A percentile compares a stretch with the other conserved stretches of the same genome.
phyloP scores from a whole-genome alignment of 2,329 filamentous ascomycete genomes.

The Juglanconis juglandina region DNA sequence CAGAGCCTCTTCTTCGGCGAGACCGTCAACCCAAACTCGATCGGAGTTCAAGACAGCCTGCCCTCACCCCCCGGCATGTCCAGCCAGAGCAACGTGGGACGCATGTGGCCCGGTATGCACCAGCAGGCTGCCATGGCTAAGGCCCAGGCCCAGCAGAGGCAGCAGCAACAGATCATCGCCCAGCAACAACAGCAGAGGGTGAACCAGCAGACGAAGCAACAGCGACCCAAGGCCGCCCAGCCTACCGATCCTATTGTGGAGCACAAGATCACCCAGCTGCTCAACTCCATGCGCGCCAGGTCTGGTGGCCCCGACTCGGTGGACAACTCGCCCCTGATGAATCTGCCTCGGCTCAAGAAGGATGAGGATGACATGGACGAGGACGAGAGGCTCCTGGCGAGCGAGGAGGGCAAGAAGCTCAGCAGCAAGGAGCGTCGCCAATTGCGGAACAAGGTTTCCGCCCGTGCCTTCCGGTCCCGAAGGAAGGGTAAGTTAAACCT shows the following conservation, averaged over 20 bases:
- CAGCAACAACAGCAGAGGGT: conserved; percentile 53
- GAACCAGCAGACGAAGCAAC: conserved; percentile 37
- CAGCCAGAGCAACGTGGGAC: conserved; percentile 57
- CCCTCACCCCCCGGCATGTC: conserved; percentile 42
- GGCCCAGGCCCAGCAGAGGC: conserved; percentile 66
- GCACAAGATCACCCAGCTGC: conserved; percentile 87
- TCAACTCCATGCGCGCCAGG: conserved; percentile 88
- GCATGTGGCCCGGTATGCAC: conserved; percentile 91
- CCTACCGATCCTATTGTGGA: conserved; percentile 71
- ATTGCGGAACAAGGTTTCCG: conserved; percentile 98
- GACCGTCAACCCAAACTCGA: conserved; percentile 68
- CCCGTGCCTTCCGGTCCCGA: conserved; percentile 93
- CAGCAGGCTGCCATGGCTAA: conserved; percentile 80
- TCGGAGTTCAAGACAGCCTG: conserved; percentile 59
- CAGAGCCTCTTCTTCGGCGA: conserved; percentile 61
- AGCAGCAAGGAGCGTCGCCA: conserved; percentile 95
- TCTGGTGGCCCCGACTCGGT: conserved; percentile 53
- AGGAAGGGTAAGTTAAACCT: conserved; percentile 75
- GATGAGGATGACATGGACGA: conserved; percentile 99
- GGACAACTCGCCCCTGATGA: conserved; percentile 48
- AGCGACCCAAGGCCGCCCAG: conserved; percentile 49
- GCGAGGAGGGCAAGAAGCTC: conserved; percentile 98
- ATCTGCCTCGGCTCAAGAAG: conserved; percentile 76
- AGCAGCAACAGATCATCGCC: conserved; percentile 59
- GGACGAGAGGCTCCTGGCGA: conserved; percentile 83